Evolutionary conservation across 2,329 filamentous ascomycete genomes (phyloP), one percentile per base, ranked within the genome.

Genomic region (Pseudogymnoascus sp.): DNA sequence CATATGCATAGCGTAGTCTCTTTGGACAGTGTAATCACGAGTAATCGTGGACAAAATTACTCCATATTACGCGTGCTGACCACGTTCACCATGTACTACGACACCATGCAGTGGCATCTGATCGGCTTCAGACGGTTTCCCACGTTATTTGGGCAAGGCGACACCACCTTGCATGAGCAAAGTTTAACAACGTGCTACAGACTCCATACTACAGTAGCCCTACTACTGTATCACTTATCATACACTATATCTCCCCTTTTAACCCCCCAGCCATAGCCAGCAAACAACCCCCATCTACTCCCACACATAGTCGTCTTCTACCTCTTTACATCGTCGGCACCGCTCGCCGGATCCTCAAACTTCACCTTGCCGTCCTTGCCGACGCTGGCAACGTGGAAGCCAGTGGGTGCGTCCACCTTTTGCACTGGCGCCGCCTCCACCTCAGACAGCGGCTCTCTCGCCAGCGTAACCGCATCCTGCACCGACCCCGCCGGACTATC

Each of bases 401-500:
- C 76, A 3, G 76, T 74, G 0, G 74, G 72, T 1, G 72, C 71
- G 45, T 74, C 65, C 13, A 65, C 70, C 39, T 68, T 68, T 37
- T 69, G 66, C 57, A 70, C 67, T 30, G 67, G 67, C 37, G 63
- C 59, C 10, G 60, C 64, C 48, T 61, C 66, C 37, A 61, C 67
- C 30, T 65, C 63, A 5, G 65, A 60, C 62, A 74, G 74, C 13
- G 74, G 75, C 63, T 73, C 74, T 4, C 67, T 71, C 6, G 72
- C 73, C 48, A 75, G 65, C 64, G 79, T 80, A 8, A 86, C 72
- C 1, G 84, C 84, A 34, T 82, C 76, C 2, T 83, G 76, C 0
- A 89, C 80, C 1, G 80, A 79, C 0, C 92, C 92, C 0, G 90
- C 83, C 30, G 91, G 88, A 5, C 85, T 79, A 69, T 92, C 87